These are phyloP conservation scores for Porogramme epimiltina DNA, from an alignment of 1,284 basidiomycete species.

Conservation along the genomic window DNA sequence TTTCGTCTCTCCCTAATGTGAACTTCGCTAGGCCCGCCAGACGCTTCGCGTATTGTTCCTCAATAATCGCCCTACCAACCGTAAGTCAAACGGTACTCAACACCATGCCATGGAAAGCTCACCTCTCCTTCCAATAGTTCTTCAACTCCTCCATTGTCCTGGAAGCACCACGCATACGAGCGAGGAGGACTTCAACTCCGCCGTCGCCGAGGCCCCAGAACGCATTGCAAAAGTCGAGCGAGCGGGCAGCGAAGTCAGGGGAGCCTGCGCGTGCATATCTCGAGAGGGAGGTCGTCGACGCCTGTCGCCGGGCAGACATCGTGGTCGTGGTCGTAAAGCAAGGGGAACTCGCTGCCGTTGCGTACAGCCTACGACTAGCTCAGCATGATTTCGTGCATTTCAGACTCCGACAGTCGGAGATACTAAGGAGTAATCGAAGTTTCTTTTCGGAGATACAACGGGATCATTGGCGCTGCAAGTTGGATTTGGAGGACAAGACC, in stretches of 20 bases:
- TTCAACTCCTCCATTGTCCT: slow-evolving; percentile 89
- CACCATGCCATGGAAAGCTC: slow-evolving; percentile 24
- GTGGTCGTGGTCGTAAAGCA: slow-evolving; percentile 18
- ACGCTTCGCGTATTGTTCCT: slow-evolving; percentile 95
- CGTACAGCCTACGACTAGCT: not conserved
- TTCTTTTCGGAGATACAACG: too few relatives aligned
- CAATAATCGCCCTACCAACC: slow-evolving; percentile 71
- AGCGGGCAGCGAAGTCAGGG: slow-evolving; percentile 48
- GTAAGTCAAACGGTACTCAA: not conserved
- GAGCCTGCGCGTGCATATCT: slow-evolving; percentile 61
- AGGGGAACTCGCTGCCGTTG: not conserved
- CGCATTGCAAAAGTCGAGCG: slow-evolving; percentile 92
- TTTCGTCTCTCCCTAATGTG: slow-evolving; percentile 85
- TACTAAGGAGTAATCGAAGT: too few relatives aligned
- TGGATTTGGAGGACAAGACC: too few relatives aligned
- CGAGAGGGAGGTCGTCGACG: slow-evolving; percentile 74
- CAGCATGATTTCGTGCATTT: not conserved
- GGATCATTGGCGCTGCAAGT: too few relatives aligned
- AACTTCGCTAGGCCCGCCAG: slow-evolving; percentile 82
- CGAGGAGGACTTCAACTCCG: slow-evolving; percentile 90
- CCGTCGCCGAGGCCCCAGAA: slow-evolving; percentile 91
- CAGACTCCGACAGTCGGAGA: too few relatives aligned
- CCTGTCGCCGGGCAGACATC: slow-evolving; percentile 54
- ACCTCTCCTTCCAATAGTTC: slow-evolving; percentile 91
- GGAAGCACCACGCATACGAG: slow-evolving; percentile 83